Conservation (phyloP, 2,329 filamentous ascomycete genomes). For the Sporothrix phasma region DNA sequence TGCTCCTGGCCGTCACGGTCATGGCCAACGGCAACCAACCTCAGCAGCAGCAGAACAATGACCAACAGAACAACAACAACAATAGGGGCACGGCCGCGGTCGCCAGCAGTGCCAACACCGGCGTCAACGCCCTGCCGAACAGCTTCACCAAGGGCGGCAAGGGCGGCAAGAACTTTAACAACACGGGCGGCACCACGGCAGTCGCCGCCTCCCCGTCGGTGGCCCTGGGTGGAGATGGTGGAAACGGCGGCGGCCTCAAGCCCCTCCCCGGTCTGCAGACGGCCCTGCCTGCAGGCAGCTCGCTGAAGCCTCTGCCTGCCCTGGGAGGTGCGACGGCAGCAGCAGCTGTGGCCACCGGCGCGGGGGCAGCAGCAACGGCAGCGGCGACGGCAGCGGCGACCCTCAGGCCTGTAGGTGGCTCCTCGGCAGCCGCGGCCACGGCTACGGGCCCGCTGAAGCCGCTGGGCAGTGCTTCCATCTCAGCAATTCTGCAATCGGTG, state of each 20-base stretch:
- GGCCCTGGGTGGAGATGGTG: slow-evolving; percentile 11
- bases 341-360: background rate
- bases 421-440: background rate
- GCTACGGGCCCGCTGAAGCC: slow-evolving; percentile 15
- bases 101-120: slow-evolving; percentile 1
- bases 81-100: slow-evolving; percentile 8
- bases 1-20: slow-evolving; percentile 16
- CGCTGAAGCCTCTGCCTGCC: slow-evolving; percentile 17
- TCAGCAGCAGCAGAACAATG: background rate
- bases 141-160: slow-evolving; percentile 12
- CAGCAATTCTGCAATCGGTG: background rate
- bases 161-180: slow-evolving; percentile 12
- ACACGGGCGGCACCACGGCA: background rate
- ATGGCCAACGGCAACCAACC: background rate
- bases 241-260: slow-evolving; percentile 13
- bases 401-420: slow-evolving; percentile 3
- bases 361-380: too few relatives aligned
- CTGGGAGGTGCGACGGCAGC: slow-evolving; percentile 9
- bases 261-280: slow-evolving; percentile 15
- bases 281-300: background rate
- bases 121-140: slow-evolving; percentile 12
- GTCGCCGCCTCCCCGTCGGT: background rate
- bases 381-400: slow-evolving; percentile 9
- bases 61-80: slow-evolving; percentile 2
- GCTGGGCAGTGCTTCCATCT: slow-evolving; percentile 8